phyloP scores from a whole-genome alignment of 202 grass and related monocot species.

The Digitaria exilis region DNA sequence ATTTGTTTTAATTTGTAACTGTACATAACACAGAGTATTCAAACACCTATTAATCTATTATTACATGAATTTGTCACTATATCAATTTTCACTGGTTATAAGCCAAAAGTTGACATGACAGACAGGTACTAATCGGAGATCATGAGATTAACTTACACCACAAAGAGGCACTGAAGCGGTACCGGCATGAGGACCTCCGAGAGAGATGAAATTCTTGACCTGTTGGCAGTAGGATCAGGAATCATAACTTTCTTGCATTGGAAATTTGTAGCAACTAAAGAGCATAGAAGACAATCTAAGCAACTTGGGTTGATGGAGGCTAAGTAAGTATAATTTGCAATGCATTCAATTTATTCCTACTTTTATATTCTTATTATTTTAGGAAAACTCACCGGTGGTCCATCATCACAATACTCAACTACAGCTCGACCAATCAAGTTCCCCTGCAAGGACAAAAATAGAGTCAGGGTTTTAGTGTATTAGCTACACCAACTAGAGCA shows the following conservation, averaged over 20 bases:
- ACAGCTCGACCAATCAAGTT: conserved; percentile 94
- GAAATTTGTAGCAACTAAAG: conserved; percentile 1
- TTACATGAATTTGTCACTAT: background rate
- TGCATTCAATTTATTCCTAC: background rate
- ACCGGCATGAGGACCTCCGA: conserved; percentile 92
- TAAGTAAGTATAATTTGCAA: conserved; percentile 6
- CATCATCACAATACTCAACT: conserved; percentile 81
- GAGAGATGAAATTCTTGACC: conserved; percentile 95
- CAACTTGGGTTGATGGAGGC: background rate
- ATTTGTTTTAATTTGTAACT: conserved; percentile 13
- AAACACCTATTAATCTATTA: background rate
- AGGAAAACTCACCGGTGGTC: conserved; percentile 70
- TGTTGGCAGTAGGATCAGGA: conserved; percentile 32
- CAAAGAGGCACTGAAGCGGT: conserved; percentile 89
- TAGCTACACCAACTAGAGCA: background rate
- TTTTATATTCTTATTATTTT: background rate
- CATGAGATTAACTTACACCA: conserved; percentile 74
- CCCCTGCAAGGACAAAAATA: conserved; percentile 49
- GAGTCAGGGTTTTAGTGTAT: conserved; percentile 4
- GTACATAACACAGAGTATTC: background rate
- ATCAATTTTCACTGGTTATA: background rate
- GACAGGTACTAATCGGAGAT: conserved; percentile 16
- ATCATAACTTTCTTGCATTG: background rate
- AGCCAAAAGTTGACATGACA: conserved; percentile 24
- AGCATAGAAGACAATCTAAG: conserved; percentile 17